Conservation (phyloP, 306 rosid species). For the Inga oerstediana region DNA sequence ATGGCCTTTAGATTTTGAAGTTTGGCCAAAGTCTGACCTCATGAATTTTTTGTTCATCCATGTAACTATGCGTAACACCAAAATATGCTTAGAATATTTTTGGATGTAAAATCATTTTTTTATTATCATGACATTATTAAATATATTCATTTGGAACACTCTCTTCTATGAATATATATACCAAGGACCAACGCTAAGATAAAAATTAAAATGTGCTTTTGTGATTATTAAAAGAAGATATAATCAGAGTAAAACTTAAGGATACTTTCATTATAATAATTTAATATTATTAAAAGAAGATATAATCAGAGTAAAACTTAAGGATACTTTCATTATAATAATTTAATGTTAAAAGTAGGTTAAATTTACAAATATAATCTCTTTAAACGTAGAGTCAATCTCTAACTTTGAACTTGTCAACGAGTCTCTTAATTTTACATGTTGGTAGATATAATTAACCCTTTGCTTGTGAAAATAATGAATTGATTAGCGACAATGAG, state of each 20-base stretch:
- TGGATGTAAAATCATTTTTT: background rate
- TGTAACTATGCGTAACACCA: background rate
- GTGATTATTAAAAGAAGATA: background rate
- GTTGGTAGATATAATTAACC: no score
- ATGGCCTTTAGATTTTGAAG: background rate
- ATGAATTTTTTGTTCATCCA: no score
- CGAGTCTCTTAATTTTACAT: no score
- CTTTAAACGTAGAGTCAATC: no score
- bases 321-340: no score
- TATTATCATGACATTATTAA: background rate
- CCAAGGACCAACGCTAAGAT: background rate
- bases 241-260: no score
- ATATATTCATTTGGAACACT: background rate
- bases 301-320: no score
- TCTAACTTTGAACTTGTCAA: no score
- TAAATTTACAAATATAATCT: no score
- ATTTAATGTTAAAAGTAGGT: no score
- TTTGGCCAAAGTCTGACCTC: background rate
- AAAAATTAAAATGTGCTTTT: background rate
- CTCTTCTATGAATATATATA: background rate
- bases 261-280: no score
- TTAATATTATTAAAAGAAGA: background rate
- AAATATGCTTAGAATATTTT: background rate
- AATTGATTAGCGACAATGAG: background rate
- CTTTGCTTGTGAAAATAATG: background rate